phyloP scores from a whole-genome alignment of 495 filamentous ascomycete genomes.

The Xeromyces bisporus region DNA sequence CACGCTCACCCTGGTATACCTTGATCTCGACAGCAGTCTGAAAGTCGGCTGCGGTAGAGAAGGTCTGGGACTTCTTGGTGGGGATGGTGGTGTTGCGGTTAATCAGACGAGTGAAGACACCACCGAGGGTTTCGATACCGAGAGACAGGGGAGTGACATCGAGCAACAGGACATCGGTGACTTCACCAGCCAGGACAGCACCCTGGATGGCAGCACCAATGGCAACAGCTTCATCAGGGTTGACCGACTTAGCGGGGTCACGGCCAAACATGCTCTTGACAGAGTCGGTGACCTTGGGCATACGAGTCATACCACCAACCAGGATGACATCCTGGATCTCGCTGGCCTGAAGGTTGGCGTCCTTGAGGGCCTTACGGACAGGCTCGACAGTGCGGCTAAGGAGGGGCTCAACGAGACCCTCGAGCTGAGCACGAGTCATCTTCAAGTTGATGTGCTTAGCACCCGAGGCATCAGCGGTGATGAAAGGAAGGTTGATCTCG shows the following conservation, averaged over 20 bases:
- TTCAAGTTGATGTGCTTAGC: slow-evolving; percentile 97
- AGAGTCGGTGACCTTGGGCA: slow-evolving; percentile 97
- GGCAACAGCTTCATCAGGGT: slow-evolving; percentile 97
- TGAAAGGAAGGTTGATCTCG: slow-evolving; percentile 98
- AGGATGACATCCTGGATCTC: slow-evolving; percentile 99
- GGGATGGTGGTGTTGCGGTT: slow-evolving; percentile 99
- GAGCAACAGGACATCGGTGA: slow-evolving; percentile 88
- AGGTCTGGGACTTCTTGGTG: slow-evolving; percentile 98
- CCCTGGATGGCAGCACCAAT: slow-evolving; percentile 98
- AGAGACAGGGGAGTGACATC: slow-evolving; percentile 96
- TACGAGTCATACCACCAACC: slow-evolving; percentile 98
- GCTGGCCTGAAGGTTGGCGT: slow-evolving; percentile 81
- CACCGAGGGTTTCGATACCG: slow-evolving; percentile 97
- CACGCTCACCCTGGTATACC: slow-evolving; percentile 99
- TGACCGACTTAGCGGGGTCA: slow-evolving; percentile 96
- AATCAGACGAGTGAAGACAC: slow-evolving; percentile 98
- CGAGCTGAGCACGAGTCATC: slow-evolving; percentile 83
- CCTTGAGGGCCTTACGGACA: slow-evolving; percentile 94
- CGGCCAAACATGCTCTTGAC: slow-evolving; percentile 97
- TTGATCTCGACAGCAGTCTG: slow-evolving; percentile 99
- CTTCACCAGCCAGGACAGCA: slow-evolving; percentile 90
- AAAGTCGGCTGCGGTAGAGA: slow-evolving; percentile 98
- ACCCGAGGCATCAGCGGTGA: slow-evolving; percentile 84
- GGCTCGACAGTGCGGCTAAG: slow-evolving; percentile 78
- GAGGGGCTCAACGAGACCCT: slow-evolving; percentile 80